Percentiles rank a stretch among this genome's conserved stretches.
These are phyloP conservation scores for Cicer chorassanicum DNA, from an alignment of 306 rosid species.

Conservation along the genomic window DNA sequence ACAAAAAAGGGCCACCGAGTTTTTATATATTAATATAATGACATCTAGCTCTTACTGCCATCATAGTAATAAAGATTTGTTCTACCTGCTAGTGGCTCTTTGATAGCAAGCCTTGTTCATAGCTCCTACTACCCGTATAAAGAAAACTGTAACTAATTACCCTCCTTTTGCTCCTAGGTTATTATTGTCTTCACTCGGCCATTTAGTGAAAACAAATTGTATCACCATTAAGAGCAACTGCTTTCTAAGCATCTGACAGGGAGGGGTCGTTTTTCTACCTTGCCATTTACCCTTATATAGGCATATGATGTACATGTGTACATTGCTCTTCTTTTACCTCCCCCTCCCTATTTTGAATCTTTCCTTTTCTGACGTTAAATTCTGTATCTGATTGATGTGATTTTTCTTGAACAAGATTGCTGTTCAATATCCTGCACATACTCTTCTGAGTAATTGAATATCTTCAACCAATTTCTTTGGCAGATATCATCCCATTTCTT, in stretches of 20 bases:
- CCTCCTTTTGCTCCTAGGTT: slow-evolving; percentile 1
- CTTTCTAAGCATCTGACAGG: background rate
- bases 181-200: background rate
- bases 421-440: slow-evolving; percentile 21
- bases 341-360: background rate
- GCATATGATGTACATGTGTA: slow-evolving; percentile 9
- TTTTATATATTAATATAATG: background rate
- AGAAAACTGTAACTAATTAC: background rate
- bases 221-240: slow-evolving; percentile 10
- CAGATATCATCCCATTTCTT: slow-evolving; percentile 94
- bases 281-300: background rate
- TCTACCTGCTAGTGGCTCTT: background rate
- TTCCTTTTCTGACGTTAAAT: slow-evolving; percentile 15
- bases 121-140: background rate
- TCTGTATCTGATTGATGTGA: slow-evolving; percentile 24
- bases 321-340: background rate
- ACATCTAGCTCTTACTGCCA: background rate
- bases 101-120: background rate
- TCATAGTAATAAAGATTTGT: background rate
- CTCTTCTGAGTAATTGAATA: slow-evolving; percentile 18
- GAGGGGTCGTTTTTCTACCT: background rate
- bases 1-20: background rate
- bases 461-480: slow-evolving; percentile 49
- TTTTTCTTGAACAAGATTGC: slow-evolving; percentile 34
- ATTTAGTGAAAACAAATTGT: background rate